Evolutionary conservation across 148 eudicot genomes (phyloP), one percentile per base, ranked within the genome.

Genomic region (Pharnaceum exiguum): DNA sequence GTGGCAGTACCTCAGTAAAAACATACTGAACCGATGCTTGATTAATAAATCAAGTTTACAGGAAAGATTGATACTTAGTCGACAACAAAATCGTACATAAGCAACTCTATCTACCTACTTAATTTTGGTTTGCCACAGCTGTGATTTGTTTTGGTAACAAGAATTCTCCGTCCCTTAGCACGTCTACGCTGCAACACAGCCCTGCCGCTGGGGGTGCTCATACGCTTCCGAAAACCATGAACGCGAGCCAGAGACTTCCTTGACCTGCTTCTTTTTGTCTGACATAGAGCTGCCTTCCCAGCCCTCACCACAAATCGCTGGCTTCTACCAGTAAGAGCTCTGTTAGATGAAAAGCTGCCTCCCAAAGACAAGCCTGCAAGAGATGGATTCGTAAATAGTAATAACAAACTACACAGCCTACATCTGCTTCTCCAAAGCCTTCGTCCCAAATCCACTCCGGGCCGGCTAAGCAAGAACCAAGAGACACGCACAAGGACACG

Each of bases 161-260:
- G 84, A 35, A 69, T 42, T 82, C 79, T 75, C 45, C 98, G 73
- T 18, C 98, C 96, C 78, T 91, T 87, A 40, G 82, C 96, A 74
- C 96, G 96, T 47, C 98, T 70, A 17, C 88, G 86, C 74, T 77
- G 68, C 33, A 88, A 60, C 52, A 77, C 49, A 11, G 98, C 98
- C 73, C 96, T 79, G 51, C 98, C 96, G 46, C 87, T 62, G 24
- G 96, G 87, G 65, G 96, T 87, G 7, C 88, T 83, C 96, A 88
- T 91, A 55, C 98, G 67, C 48, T 53, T 54, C 59, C 86, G 76
- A 33, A 86, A 90, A 12, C 97, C 95, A 46, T 86, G 97, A 9
- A 86, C 80, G 7, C 89, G 78, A 31, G 91, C 96, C 40, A 88
- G 69, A 39, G 96, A 90, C 73, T 86, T 90, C 51, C 90, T 65